Evolutionary conservation across 1,284 basidiomycete species (phyloP), one percentile per base, ranked within the genome.

Genomic region (Irpex sp.): DNA sequence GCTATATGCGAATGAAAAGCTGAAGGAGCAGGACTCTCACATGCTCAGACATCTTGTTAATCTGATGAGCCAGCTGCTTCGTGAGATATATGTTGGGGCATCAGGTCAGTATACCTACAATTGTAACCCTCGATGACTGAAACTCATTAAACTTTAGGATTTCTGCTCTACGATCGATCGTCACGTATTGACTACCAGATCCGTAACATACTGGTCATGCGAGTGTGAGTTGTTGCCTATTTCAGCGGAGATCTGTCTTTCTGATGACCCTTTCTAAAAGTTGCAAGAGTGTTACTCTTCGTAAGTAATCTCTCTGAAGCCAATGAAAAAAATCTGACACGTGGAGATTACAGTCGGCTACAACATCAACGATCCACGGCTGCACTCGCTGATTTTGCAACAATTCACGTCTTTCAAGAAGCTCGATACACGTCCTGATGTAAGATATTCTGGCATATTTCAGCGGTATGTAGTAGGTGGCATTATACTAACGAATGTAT

Each of bases 301-400:
- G 79, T 80, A 68, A 61, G 79, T 72, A 44, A 26, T 26, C 26
- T 26, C 26, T 9, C 13, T 57, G 31, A 52, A 4, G 38, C 54
- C 44, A 49, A 15, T 26, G n/a, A 6, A 36, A 54, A 19, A 47
- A 66, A 6, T 51, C 13, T 47, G 47, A 21, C 9, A 57, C 52
- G 34, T 55, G 26, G 26, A 26, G 26, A 26, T 26, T 26, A 26
- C 26, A 81, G 80, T 81, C 60, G 81, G 80, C 0, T 80, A 78
- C 64, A 81, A 82, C 61, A 67, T 76, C 11, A 60, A 61, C 5
- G 67, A 72, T 37, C n/a, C 5, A 13, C 13, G 9, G 0, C 56
- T 79, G 7, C 70, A 73, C 19, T 57, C 64, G 2, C 63, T 70
- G 0, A 78, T 81, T 6, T 9, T 69, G 4, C 58, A 61, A 7